Base-by-base conservation (phyloP, 2,329 filamentous ascomycete genomes). In the Elsinoe batatas region DNA sequence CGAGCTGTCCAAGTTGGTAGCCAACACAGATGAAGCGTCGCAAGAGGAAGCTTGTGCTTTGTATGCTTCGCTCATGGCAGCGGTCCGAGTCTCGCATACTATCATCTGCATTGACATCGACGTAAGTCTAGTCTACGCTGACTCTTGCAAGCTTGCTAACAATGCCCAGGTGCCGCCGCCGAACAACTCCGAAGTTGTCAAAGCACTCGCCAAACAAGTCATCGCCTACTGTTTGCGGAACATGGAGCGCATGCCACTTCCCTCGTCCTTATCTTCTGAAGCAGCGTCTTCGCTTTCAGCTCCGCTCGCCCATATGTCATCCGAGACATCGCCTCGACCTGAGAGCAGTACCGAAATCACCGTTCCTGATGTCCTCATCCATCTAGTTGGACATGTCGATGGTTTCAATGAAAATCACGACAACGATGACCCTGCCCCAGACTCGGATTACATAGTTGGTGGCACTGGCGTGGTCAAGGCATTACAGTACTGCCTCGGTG, bases 391-490 rank as follows among this genome's bases (percentile, higher is more conserved):
- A 3, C 81, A 88, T 62, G 79, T 75, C 67, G 68, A 81, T 67
- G 69, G 79, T 65, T 62, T 70, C 62, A 60, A 78, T 8, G 68
- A 71, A 12, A 74, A 72, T 47, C 69, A 80, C 18, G 82, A 85
- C 44, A 80, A 84, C 18, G 77, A 82, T 42, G 82, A 85, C 2
- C 76, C 83, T 10, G 85, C 89, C 5, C 87, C 90, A 0, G 89
- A 95, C 61, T 87, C 95, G 57, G 89, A 96, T 68, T 97, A 97
- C 69, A 90, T 97, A 43, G 93, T 97, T 64, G 91, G 91, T 17
- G 91, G 91, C 13, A 95, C 90, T 0, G 93, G 91, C 22, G 89
- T 98, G 1, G 91, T 95, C 49, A 96, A 95, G 72, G 93, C 93
- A 3, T 76, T 98, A 44, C 84, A 88, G 54, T 94, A 94, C 64